phyloP scores from a whole-genome alignment of 306 rosid genomes.

The Macrotyloma uniflorum region DNA sequence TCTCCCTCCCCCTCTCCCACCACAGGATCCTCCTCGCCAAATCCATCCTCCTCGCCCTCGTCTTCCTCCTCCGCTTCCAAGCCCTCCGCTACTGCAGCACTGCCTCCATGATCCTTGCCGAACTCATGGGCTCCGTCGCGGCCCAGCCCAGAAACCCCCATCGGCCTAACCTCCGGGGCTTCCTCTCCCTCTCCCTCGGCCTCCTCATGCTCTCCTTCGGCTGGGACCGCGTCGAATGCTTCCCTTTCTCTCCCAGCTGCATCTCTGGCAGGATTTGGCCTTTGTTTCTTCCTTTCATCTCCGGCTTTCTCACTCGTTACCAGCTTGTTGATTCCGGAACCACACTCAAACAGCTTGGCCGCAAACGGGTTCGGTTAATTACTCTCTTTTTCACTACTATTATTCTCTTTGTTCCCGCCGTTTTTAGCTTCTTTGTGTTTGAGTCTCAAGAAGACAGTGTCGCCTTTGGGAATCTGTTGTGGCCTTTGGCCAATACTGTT shows the following conservation, averaged over 20 bases:
- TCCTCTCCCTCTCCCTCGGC: constrained; percentile 56
- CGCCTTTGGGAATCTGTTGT: constrained; percentile 55
- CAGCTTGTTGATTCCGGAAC: constrained; percentile 58
- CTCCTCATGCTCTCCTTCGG: constrained; percentile 68
- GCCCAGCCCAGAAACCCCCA: not conserved
- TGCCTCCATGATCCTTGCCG: constrained; percentile 91
- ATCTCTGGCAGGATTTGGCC: constrained; percentile 68
- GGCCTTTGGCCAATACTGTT: constrained; percentile 87
- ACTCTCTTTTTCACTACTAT: constrained; percentile 74
- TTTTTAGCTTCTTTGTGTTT: constrained; percentile 56
- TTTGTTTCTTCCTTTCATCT: constrained; percentile 76
- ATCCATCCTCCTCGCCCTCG: constrained; percentile 69
- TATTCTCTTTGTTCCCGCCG: constrained; percentile 81
- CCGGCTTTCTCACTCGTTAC: constrained; percentile 75
- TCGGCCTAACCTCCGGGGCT: constrained; percentile 61
- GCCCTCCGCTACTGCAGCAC: constrained; percentile 86
- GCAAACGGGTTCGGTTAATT: constrained; percentile 62
- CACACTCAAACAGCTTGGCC: constrained; percentile 61
- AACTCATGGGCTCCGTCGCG: constrained; percentile 63
- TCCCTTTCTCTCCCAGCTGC: constrained; percentile 47
- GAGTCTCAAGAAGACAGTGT: constrained; percentile 53
- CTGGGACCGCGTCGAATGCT: constrained; percentile 83
- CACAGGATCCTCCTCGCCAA: constrained; percentile 49
- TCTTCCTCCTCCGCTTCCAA: constrained; percentile 82
- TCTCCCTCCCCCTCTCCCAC: constrained; percentile 55